These are phyloP conservation scores for Apiotrichum siamense DNA, from an alignment of 1,284 basidiomycete species.

Conservation along the genomic window DNA sequence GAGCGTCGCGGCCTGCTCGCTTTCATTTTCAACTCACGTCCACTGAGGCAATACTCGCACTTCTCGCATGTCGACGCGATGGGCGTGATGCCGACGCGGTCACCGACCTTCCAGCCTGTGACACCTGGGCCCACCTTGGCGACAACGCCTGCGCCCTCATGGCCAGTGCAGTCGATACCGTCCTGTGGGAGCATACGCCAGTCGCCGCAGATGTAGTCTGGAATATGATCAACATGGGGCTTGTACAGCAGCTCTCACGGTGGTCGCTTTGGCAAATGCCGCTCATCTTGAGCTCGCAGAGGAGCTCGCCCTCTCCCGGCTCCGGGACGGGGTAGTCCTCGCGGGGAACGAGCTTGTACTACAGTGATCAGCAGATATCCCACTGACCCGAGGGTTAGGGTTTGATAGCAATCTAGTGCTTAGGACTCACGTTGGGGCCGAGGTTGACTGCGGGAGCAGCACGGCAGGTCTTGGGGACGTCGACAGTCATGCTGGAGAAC, in stretches of 20 bases:
- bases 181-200: constrained; percentile 5
- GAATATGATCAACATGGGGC: neutral
- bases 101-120: constrained; percentile 15
- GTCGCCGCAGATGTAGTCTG: constrained; percentile 16
- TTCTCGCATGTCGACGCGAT: constrained; percentile 9
- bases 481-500: constrained; percentile 6
- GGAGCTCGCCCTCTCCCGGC: constrained; percentile 15
- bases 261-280: constrained; percentile 21
- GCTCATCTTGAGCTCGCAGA: constrained; percentile 15
- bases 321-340: constrained; percentile 19
- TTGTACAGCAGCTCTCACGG: constrained; percentile 9
- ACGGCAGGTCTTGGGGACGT: constrained; percentile 16
- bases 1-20: neutral
- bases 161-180: constrained; percentile 17
- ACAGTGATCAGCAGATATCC: neutral
- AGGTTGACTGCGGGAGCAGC: constrained; percentile 13
- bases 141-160: constrained; percentile 18
- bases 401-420: neutral
- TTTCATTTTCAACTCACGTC: constrained; percentile 2
- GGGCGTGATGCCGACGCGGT: constrained; percentile 15
- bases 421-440: constrained; percentile 7
- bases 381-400: neutral
- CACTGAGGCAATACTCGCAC: constrained; percentile 17
- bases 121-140: constrained; percentile 15
- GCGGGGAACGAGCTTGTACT: constrained; percentile 14